Base-by-base conservation (phyloP, 805 yeast genomes). In the Starmerella bombicola region DNA sequence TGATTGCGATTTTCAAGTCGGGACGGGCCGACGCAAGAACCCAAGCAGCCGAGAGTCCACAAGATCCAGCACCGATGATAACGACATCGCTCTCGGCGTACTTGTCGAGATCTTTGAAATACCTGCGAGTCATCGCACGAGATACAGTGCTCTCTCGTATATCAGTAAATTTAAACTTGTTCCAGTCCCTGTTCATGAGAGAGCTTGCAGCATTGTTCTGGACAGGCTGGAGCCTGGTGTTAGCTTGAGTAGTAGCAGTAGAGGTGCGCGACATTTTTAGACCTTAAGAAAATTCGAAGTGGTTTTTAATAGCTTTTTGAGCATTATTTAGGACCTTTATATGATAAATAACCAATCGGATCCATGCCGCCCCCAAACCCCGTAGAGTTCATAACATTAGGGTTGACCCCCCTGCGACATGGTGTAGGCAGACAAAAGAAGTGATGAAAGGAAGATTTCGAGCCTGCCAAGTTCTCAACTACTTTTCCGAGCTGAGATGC, bases 141-240 rank as follows among this genome's bases (percentile, higher is more conserved):
- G 85, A 76, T 25, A 80, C 86, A 2, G 80, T 75, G 6, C 83
- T 74, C 63, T 79, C 88, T 45, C 85, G 69, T 53, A 79, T 79
- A 41, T 84, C 84, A 12, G 74, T 70, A 61, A 79, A 79, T 51
- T 68, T 62, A 62, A 79, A 79, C 33, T 65, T 63, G 13, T 75
- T 73, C 88, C 88, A 79, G 56, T 76, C 78, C 38, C 49, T 46
- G 37, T 30, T 43, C 48, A 35, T 41, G 24, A 41, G 41, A 7
- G 41, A 32, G 5, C 44, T 32, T 4, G 28, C 45, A 28, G 30
- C 35, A 31, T 42, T 39, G 30, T 47, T 41, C 38, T 41, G 35
- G 10, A 37, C 31, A 15, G 45, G 43, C 12, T 26, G 43, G 22
- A 30, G 38, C 17, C 40, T 36, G 30, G 43, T 22, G 23, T 30